Base-by-base conservation (phyloP, 192 early-diverging fungal species). In the Coemansia sp. region DNA sequence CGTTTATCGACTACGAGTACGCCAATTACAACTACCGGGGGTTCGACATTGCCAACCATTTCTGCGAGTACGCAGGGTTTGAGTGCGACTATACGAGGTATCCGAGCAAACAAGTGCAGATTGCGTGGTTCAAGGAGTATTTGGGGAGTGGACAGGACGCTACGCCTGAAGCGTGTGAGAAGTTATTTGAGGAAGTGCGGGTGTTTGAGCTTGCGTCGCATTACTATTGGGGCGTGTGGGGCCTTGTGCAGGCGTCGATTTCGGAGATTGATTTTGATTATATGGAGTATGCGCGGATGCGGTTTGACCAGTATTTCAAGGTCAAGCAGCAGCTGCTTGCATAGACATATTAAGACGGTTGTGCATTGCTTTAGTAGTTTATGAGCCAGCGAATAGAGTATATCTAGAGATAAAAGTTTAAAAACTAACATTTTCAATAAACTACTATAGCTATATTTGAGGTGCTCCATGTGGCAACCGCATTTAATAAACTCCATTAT, bases 211-310 rank as follows among this genome's bases (percentile, higher is more conserved):
- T 97, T 41, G 92, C 93, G 2, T 93, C 94, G 10, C 96, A 98
- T 74, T 88, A 90, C 62, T 98, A 93, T 73, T 98, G 96, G 96
- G 91, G 86, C 22, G 63, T 89, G 23, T 91, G 89, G 89, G 90
- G 82, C 2, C 66, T 93, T 64, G 80, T 90, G 21, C 94, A 98
- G 76, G 92, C 93, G 2, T 84, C 87, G 23, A 75, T 94, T 19
- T 95, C 93, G 8, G 93, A 96, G 69, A 88, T 98, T 26, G 94
- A 96, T 71, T 98, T 98, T 87, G 91, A 95, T 67, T 98, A 98
- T 69, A 87, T 91, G 82, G 87, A 85, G 41, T 98, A 97, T 81
- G 92, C 94, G 14, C 76, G 86, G 12, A 71, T 90, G 70, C 79
- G 94, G 21, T 90, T 97, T 62, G 69, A 83, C 11, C 88, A 98